Base-by-base conservation (phyloP, 1,284 basidiomycete genomes). In the Puccinia sorghi region DNA sequence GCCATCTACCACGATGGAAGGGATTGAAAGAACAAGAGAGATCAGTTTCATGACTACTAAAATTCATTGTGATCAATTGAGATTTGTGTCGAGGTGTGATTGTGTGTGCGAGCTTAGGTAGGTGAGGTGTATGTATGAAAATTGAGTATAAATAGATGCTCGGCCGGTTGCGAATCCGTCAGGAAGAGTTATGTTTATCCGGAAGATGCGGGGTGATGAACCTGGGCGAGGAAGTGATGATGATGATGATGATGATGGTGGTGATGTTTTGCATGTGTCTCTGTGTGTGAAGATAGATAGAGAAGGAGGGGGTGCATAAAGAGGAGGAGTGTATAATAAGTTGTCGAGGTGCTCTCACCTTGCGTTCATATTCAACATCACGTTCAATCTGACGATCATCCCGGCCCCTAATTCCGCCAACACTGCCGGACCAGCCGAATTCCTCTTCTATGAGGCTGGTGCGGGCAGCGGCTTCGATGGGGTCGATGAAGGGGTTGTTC, bases 301-400 rank as follows among this genome's bases (percentile, higher is more conserved):
- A 66, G 43, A 66, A n/a, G 43, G 41, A 17, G 13, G 3, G 27
- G 46, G 22, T 17, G 43, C 8, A 12, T 46, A 17, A 46, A 25
- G 12, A 41, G 32, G 43, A 73, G 61, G 32, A 59, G 52, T 22
- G 22, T 25, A 17, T 4, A 17, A 59, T n/a, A 56, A 20, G 17
- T 56, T 20, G 11, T 20, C 12, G 15, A 56, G 50, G 56, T 37
- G 27, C 32, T 32, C 54, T 59, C 9, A 77, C 74, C 56, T 77
- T 67, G 27, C 64, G 48, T 77, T 77, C 74, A 39, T 77, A 77
- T 22, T 77, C 74, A 0, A 69, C 50, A 32, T 77, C 74, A 13
- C 74, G 7, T 50, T 77, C 74, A 67, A 77, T 77, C 54, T 77
- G 74, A 9, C 66, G 63, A 57, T 77, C 74, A 59, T 77, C 74